Percentiles rank a stretch among this genome's conserved stretches.
Conservation (phyloP, 768 basidiomycete species). For the Lactarius hatsudake region DNA sequence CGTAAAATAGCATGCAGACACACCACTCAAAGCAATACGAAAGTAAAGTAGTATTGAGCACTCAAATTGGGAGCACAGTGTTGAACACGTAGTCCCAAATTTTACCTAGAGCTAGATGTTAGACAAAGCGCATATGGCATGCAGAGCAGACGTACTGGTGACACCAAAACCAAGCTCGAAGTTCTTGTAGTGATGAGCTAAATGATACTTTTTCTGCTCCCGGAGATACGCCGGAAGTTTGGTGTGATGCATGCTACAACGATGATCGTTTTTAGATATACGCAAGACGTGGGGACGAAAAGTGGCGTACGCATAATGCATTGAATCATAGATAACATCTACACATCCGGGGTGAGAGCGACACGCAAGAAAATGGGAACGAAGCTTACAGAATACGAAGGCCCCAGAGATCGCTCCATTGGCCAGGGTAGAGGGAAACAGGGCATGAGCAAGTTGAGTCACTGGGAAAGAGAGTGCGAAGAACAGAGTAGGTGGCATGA, state of each 20-base stretch:
- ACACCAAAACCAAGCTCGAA: conserved; percentile 97
- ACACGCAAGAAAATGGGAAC: background rate
- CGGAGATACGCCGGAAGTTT: conserved; percentile 80
- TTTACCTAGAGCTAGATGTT: conserved; percentile 54
- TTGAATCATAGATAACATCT: conserved; percentile 85
- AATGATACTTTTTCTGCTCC: conserved; percentile 96
- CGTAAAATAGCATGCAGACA: background rate
- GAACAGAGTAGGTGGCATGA: conserved; percentile 95
- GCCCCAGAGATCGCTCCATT: conserved; percentile 89
- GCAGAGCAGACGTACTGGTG: conserved; percentile 57
- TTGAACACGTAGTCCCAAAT: conserved; percentile 93
- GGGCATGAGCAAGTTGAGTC: conserved; percentile 72
- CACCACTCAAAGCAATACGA: background rate
- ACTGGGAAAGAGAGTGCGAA: conserved; percentile 74
- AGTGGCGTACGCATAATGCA: conserved; percentile 80
- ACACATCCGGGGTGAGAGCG: conserved; percentile 14
- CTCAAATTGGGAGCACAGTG: conserved; percentile 67
- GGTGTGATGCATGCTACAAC: conserved; percentile 74
- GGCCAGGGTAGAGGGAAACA: conserved; percentile 83
- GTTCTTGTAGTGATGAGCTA: conserved; percentile 98
- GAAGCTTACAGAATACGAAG: conserved; percentile 64
- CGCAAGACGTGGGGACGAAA: background rate
- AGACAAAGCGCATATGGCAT: background rate
- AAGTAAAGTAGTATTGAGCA: background rate
- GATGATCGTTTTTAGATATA: conserved; percentile 21